These are phyloP conservation scores for Inonotus obliquus DNA, from an alignment of 1,284 basidiomycete genomes.

Conservation along the genomic window DNA sequence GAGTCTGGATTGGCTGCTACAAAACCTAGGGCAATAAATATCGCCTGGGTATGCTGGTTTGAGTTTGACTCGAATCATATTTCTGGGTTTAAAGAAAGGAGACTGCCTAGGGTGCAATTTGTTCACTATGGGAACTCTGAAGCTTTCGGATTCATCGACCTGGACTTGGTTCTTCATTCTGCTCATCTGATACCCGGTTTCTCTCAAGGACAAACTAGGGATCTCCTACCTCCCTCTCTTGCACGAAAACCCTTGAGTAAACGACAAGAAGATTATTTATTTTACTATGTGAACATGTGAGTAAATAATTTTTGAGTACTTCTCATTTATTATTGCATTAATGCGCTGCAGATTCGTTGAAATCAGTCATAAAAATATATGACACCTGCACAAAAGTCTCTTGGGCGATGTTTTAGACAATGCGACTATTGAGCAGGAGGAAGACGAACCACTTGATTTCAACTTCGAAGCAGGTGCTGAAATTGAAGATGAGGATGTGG, in stretches of 20 bases:
- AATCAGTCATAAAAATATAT: conserved; percentile 25
- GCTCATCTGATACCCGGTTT: conserved; percentile 8
- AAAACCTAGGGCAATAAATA: background rate
- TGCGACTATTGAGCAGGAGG: too few relatives aligned
- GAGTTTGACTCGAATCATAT: background rate
- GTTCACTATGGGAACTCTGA: too few relatives aligned
- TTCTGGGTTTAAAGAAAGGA: background rate
- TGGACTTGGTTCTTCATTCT: background rate
- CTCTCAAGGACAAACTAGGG: background rate
- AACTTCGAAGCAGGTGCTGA: too few relatives aligned
- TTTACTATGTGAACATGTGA: conserved; percentile 19
- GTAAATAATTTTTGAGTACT: conserved; percentile 3
- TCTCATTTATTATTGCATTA: conserved; percentile 6
- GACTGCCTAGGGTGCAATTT: background rate
- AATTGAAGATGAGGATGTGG: too few relatives aligned
- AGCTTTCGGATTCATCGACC: conserved; percentile 10
- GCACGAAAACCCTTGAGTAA: conserved; percentile 18
- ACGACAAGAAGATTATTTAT: conserved; percentile 11
- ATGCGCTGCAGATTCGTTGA: conserved; percentile 31
- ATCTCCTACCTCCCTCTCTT: conserved; percentile 21
- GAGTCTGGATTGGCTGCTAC: background rate
- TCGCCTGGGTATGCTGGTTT: background rate
- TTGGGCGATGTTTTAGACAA: background rate
- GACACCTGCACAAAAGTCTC: background rate
- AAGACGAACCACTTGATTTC: too few relatives aligned